Conservation (phyloP, 2,329 filamentous ascomycete genomes). For the Fusarium humuli region DNA sequence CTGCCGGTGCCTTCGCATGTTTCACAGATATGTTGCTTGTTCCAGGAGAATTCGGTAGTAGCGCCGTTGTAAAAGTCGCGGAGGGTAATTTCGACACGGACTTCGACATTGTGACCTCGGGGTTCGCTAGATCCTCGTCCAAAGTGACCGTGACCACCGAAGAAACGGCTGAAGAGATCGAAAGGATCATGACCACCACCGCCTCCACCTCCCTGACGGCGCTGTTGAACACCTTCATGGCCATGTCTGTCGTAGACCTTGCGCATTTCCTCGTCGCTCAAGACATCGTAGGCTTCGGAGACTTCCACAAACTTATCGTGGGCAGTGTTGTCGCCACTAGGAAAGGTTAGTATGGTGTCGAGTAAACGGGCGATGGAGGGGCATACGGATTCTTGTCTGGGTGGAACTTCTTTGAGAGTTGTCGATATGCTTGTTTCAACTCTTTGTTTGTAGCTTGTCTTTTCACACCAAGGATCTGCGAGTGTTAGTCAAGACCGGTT, state of each 20-base stretch:
- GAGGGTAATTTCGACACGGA: constrained; percentile 81
- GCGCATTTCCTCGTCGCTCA: constrained; percentile 82
- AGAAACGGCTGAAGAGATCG: constrained; percentile 96
- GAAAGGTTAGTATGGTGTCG: constrained; percentile 1
- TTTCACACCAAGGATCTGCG: constrained; percentile 80
- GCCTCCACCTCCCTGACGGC: constrained; percentile 73
- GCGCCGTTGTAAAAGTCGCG: constrained; percentile 93
- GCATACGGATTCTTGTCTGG: constrained; percentile 97
- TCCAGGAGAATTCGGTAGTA: constrained; percentile 86
- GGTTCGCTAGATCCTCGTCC: constrained; percentile 79
- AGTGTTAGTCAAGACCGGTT: constrained; percentile 7
- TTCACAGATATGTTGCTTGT: constrained; percentile 96
- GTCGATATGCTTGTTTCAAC: constrained; percentile 93
- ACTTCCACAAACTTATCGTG: constrained; percentile 94
- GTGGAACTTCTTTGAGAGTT: constrained; percentile 93
- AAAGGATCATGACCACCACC: constrained; percentile 83
- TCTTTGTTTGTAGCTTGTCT: constrained; percentile 85
- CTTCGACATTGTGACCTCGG: constrained; percentile 88
- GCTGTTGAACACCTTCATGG: constrained; percentile 88
- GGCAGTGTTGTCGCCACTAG: constrained; percentile 79
- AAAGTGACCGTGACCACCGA: constrained; percentile 89
- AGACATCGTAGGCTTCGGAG: constrained; percentile 93
- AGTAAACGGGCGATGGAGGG: constrained; percentile 7
- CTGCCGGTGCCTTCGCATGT: constrained; percentile 88
- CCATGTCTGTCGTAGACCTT: constrained; percentile 95